These are phyloP conservation scores for Fistulinella prunicolor DNA, from an alignment of 768 basidiomycete species.

Conservation along the genomic window DNA sequence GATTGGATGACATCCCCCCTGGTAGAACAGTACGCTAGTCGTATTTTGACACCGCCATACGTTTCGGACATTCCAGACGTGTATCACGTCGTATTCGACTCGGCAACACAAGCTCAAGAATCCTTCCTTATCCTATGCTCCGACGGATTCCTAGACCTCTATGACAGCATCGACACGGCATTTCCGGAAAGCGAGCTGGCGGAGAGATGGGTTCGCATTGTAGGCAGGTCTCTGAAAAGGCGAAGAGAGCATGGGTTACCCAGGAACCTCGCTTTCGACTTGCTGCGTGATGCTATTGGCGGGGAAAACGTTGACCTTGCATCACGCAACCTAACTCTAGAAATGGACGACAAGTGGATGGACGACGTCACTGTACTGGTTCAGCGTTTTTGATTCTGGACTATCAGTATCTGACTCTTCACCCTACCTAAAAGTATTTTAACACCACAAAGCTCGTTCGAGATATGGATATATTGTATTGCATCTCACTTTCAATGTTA, in stretches of 20 bases:
- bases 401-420: not conserved
- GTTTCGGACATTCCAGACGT: slow-evolving; percentile 42
- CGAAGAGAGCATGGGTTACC: slow-evolving; percentile 12
- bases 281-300: slow-evolving; percentile 43
- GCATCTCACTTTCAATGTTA: slow-evolving; percentile 3
- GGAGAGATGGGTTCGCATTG: slow-evolving; percentile 35
- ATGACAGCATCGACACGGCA: slow-evolving; percentile 24
- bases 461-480: slow-evolving; percentile 10
- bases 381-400: slow-evolving; percentile 33
- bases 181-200: slow-evolving; percentile 29
- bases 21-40: slow-evolving; percentile 27
- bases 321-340: slow-evolving; percentile 46
- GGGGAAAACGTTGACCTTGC: slow-evolving; percentile 38
- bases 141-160: slow-evolving; percentile 46
- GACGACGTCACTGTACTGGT: slow-evolving; percentile 48
- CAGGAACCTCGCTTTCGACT: slow-evolving; percentile 37
- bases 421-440: not conserved
- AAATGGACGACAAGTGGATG: slow-evolving; percentile 51
- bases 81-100: slow-evolving; percentile 33
- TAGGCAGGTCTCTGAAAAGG: slow-evolving; percentile 28
- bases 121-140: slow-evolving; percentile 41
- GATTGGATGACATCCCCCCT: slow-evolving; percentile 23
- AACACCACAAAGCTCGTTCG: not conserved
- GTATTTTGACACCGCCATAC: slow-evolving; percentile 46
- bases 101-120: slow-evolving; percentile 18